These are phyloP conservation scores for Neurospora intermedia DNA, from an alignment of 495 filamentous ascomycete species.

Conservation along the genomic window DNA sequence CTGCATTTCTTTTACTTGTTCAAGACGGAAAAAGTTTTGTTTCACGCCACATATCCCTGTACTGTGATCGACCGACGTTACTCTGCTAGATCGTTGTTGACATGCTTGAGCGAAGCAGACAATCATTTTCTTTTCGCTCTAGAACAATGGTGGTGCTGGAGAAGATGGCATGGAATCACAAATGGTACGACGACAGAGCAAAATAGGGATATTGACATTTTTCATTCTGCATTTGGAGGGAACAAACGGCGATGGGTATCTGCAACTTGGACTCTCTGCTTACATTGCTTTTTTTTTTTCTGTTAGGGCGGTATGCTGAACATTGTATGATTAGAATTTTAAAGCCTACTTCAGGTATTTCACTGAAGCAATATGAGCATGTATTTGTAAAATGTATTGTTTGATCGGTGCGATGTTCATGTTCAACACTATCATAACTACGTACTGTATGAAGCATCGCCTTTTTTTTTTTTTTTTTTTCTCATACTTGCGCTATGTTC, in stretches of 20 bases:
- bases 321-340: not conserved
- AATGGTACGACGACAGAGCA: not conserved
- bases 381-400: not conserved
- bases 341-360: not conserved
- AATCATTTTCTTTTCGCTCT: not conserved
- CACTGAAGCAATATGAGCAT: not conserved
- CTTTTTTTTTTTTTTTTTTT: not conserved
- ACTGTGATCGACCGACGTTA: not conserved
- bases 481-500: too few species aligned
- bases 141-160: not conserved
- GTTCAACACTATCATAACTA: not conserved
- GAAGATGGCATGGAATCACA: not conserved
- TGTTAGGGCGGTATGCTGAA: not conserved
- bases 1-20: not conserved
- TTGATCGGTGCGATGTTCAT: not conserved
- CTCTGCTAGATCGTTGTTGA: not conserved
- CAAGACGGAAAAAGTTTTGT: not conserved
- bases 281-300: not conserved
- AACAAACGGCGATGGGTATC: not conserved
- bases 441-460: not conserved
- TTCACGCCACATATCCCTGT: not conserved
- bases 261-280: not conserved
- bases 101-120: not conserved
- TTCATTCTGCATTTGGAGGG: not conserved
- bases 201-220: not conserved